phyloP scores from a whole-genome alignment of 768 basidiomycete genomes.

The Tremella fuciformis region DNA sequence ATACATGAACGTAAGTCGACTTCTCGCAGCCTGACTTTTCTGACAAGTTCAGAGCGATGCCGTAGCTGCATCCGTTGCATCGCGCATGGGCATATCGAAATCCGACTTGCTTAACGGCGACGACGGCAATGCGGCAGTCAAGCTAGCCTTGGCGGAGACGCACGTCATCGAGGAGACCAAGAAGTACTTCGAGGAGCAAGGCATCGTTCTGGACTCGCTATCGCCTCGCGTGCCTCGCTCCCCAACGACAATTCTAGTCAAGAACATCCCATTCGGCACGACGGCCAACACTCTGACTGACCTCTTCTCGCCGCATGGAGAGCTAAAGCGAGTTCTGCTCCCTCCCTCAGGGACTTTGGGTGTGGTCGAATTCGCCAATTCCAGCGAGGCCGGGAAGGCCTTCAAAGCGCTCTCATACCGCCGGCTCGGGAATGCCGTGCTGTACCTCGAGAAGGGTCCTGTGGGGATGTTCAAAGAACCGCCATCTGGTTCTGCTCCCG shows the following conservation, averaged over 20 bases:
- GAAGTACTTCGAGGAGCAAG: slow-evolving; percentile 66
- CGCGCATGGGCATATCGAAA: slow-evolving; percentile 81
- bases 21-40: not conserved
- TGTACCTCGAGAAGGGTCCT: slow-evolving; percentile 93
- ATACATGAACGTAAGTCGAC: slow-evolving; percentile 87
- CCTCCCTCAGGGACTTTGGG: slow-evolving; percentile 93
- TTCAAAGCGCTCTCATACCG: slow-evolving; percentile 82
- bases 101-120: slow-evolving; percentile 83
- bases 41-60: slow-evolving; percentile 73
- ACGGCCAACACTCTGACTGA: slow-evolving; percentile 69
- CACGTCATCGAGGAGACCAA: slow-evolving; percentile 95
- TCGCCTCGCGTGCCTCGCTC: slow-evolving; percentile 55
- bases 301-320: slow-evolving; percentile 73
- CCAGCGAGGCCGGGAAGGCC: slow-evolving; percentile 68
- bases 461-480: slow-evolving; percentile 66
- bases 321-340: slow-evolving; percentile 67
- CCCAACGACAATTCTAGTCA: slow-evolving; percentile 81
- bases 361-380: slow-evolving; percentile 76
- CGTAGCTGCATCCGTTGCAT: slow-evolving; percentile 82
- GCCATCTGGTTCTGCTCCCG: slow-evolving; percentile 38
- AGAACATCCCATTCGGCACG: slow-evolving; percentile 94
- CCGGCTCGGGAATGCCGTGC: slow-evolving; percentile 78
- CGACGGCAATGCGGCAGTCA: slow-evolving; percentile 66
- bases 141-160: slow-evolving; percentile 92
- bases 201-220: slow-evolving; percentile 51